phyloP scores from a whole-genome alignment of 352 stramenopile species.

The Globisporangium splendens region DNA sequence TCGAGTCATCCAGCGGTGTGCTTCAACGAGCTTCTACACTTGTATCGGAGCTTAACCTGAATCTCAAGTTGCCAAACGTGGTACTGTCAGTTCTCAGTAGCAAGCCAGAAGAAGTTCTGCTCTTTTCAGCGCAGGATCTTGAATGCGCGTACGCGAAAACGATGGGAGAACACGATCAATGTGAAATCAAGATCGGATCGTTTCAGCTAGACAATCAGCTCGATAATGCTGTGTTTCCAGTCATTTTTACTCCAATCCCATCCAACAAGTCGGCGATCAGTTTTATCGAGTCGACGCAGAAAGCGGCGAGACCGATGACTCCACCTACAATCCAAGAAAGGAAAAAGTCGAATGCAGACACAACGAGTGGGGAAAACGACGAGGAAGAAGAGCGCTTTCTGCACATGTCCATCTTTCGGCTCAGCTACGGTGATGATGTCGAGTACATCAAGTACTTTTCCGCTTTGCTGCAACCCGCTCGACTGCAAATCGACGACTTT shows the following conservation, averaged over 20 bases:
- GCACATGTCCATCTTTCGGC: conserved; percentile 72
- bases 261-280: conserved; percentile 23
- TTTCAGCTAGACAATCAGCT: conserved; percentile 87
- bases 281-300: conserved; percentile 18
- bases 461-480: conserved; percentile 69
- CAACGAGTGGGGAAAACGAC: conserved; percentile 11
- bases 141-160: conserved; percentile 65
- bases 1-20: conserved; percentile 7
- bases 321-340: conserved; percentile 14
- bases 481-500: conserved; percentile 62
- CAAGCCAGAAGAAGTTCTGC: conserved; percentile 63
- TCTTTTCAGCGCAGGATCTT: conserved; percentile 67
- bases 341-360: conserved; percentile 13
- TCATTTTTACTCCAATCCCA: conserved; percentile 74
- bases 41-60: conserved; percentile 52
- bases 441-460: conserved; percentile 89
- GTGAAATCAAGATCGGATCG: conserved; percentile 77
- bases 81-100: conserved; percentile 75
- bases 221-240: conserved; percentile 66
- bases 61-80: conserved; percentile 57
- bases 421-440: conserved; percentile 78
- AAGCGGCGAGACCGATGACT: conserved; percentile 8
- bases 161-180: conserved; percentile 71
- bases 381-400: conserved; percentile 46
- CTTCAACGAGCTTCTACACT: conserved; percentile 22